A percentile compares a stretch with the other conserved stretches of the same genome.
These are phyloP conservation scores for Marasmius oreades DNA, from an alignment of 1,284 basidiomycete genomes.

Conservation along the genomic window DNA sequence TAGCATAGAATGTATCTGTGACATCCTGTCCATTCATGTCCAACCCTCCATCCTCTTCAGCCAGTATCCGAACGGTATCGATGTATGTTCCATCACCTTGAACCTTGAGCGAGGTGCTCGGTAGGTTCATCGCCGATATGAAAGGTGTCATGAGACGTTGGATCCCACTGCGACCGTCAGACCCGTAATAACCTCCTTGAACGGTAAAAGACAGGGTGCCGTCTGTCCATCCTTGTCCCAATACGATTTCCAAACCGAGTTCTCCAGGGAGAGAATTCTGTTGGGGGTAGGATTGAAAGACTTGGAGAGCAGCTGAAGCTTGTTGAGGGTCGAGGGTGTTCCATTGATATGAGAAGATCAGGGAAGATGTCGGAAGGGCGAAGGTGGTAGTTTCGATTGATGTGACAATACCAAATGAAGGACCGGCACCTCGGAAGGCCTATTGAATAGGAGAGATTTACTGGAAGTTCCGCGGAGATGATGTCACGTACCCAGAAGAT, in stretches of 20 bases:
- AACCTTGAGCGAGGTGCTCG: neutral
- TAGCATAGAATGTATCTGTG: constrained; percentile 27
- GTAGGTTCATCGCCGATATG: neutral
- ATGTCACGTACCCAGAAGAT: constrained; percentile 26
- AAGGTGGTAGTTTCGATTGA: constrained; percentile 25
- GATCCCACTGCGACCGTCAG: neutral
- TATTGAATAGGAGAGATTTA: constrained; percentile 8
- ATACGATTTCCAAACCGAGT: constrained; percentile 11
- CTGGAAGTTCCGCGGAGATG: too few relatives aligned
- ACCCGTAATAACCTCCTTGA: constrained; percentile 10
- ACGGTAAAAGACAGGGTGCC: constrained; percentile 10
- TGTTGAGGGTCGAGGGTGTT: constrained; percentile 10
- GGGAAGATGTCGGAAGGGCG: constrained; percentile 20
- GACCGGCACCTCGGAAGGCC: constrained; percentile 29
- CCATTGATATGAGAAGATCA: constrained; percentile 19
- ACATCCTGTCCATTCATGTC: neutral
- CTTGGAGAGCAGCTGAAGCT: constrained; percentile 15
- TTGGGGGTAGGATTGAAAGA: constrained; percentile 17
- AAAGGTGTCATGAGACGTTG: constrained; percentile 2
- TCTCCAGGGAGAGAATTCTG: constrained; percentile 12
- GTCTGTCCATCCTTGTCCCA: constrained; percentile 1
- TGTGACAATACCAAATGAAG: constrained; percentile 31
- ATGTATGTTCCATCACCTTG: constrained; percentile 3
- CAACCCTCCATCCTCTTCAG: neutral
- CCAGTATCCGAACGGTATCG: neutral